Evolutionary conservation across 2,329 filamentous ascomycete genomes (phyloP).

Genomic region (Fusarium heterosporum): DNA sequence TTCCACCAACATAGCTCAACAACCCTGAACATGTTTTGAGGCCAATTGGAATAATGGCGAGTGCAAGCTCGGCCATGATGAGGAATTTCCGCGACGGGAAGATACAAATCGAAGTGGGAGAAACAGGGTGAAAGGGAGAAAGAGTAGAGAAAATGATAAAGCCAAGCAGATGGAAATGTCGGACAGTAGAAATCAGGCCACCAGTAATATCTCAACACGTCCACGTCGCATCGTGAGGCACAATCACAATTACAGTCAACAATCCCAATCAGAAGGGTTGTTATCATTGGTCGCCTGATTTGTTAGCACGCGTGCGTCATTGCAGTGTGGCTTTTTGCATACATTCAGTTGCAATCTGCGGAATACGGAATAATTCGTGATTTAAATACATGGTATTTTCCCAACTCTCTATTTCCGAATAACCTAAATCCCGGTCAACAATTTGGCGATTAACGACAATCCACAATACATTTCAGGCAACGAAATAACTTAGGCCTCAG

Average conservation of each 20-base stretch:
- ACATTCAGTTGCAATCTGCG: too few species aligned
- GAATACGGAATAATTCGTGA: too few species aligned
- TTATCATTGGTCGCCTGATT: background rate
- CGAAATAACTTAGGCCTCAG: background rate
- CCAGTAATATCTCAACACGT: constrained; percentile 1
- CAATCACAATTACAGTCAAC: background rate
- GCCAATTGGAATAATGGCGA: background rate
- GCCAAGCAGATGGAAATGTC: too few species aligned
- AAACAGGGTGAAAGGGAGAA: too few species aligned
- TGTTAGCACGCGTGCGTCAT: background rate
- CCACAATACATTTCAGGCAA: background rate
- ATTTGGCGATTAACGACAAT: too few species aligned
- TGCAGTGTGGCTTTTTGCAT: background rate
- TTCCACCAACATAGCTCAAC: background rate
- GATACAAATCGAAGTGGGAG: too few species aligned
- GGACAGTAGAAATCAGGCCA: background rate
- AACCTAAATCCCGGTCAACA: too few species aligned
- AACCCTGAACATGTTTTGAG: background rate
- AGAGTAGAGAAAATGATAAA: background rate
- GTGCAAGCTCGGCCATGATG: constrained; percentile 1
- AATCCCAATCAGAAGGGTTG: too few species aligned
- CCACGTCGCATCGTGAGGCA: background rate
- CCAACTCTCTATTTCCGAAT: too few species aligned
- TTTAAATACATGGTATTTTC: too few species aligned
- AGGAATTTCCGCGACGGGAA: too few species aligned